Evolutionary conservation across 306 rosid genomes (phyloP).

Genomic region (Biancaea sappan): DNA sequence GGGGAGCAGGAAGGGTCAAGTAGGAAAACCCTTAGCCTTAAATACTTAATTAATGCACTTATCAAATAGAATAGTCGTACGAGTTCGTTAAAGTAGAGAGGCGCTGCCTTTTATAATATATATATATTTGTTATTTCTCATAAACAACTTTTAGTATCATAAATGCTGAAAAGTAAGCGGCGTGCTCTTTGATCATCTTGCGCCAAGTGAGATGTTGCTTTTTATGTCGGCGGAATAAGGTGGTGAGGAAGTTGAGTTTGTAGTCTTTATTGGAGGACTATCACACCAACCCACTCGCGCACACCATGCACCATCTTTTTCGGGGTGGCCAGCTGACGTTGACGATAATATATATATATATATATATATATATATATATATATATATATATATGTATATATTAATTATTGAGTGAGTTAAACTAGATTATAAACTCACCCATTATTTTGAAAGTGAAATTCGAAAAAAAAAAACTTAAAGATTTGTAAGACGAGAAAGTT

Average conservation of each 20-base stretch:
- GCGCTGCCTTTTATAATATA: not conserved
- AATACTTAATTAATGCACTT: constrained; percentile 7
- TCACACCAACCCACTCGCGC: not conserved
- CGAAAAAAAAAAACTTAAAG: too few species aligned
- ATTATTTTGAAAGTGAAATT: too few species aligned
- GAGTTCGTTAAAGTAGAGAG: constrained; percentile 12
- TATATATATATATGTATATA: too few species aligned
- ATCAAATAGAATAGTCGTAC: constrained; percentile 17
- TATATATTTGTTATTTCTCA: not conserved
- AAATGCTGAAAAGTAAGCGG: not conserved
- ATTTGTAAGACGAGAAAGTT: too few species aligned
- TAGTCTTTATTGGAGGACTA: not conserved
- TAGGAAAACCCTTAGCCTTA: not conserved
- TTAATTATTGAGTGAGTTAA: too few species aligned
- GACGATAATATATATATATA: not conserved
- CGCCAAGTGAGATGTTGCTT: not conserved
- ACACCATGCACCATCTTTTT: constrained; percentile 22
- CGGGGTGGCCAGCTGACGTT: not conserved
- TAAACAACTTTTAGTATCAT: not conserved
- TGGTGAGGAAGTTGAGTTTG: not conserved
- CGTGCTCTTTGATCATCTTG: constrained; percentile 1
- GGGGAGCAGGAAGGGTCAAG: constrained; percentile 41
- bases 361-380: too few species aligned
- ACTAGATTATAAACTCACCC: too few species aligned
- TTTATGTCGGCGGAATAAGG: not conserved